Evolutionary conservation across 1,284 basidiomycete genomes (phyloP).

Genomic region (Pyrrhoderma lamaoense): DNA sequence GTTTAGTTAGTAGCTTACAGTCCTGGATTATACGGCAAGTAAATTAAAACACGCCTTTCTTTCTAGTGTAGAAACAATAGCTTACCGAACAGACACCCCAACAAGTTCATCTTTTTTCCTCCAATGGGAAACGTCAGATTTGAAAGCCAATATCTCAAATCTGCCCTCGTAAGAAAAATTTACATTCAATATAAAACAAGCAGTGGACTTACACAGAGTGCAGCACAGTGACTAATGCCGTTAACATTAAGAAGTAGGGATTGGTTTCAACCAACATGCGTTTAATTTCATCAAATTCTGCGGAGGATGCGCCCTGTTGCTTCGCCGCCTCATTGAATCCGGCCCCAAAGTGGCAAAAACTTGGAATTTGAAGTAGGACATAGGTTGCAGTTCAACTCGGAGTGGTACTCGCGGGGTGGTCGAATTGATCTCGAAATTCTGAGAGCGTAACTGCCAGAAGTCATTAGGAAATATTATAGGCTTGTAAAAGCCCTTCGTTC

Average conservation of each 20-base stretch:
- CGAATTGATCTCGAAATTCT: conserved; percentile 72
- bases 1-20: conserved; percentile 28
- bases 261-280: conserved; percentile 92
- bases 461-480: conserved; percentile 92
- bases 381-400: conserved; percentile 76
- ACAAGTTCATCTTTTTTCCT: conserved; percentile 83
- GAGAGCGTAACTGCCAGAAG: conserved; percentile 84
- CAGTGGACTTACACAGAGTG: conserved; percentile 80
- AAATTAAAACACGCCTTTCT: conserved; percentile 2
- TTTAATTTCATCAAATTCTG: conserved; percentile 90
- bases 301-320: conserved; percentile 51
- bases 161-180: too few relatives aligned
- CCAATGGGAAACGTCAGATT: conserved; percentile 92
- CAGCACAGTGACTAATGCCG: conserved; percentile 75
- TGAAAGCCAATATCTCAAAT: conserved; percentile 94
- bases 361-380: conserved; percentile 83
- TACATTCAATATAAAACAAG: background rate
- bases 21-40: conserved; percentile 27
- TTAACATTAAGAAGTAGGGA: conserved; percentile 81
- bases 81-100: conserved; percentile 75
- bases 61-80: conserved; percentile 11
- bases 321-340: conserved; percentile 79
- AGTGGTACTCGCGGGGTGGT: conserved; percentile 72
- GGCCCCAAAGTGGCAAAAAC: conserved; percentile 74
- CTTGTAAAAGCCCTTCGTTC: conserved; percentile 63